phyloP scores from a whole-genome alignment of 345 rosid genomes.

The Microcos paniculata region DNA sequence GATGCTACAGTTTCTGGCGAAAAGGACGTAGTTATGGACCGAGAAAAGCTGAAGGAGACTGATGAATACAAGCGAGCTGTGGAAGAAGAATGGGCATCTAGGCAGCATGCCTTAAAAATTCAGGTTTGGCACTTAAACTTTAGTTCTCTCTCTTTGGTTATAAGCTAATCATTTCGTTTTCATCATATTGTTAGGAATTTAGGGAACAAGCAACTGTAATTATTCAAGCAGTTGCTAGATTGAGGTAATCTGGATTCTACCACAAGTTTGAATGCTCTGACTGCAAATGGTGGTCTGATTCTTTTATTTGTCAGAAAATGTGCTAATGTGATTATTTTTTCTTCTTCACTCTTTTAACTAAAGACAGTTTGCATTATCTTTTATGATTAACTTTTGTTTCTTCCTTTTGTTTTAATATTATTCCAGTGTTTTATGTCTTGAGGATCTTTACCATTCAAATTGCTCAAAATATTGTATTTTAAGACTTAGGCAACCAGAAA shows the following conservation, averaged over 20 bases:
- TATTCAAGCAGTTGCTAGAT: not conserved
- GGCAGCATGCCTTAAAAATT: constrained; percentile 62
- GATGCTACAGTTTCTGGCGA: constrained; percentile 18
- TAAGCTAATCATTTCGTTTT: not conserved
- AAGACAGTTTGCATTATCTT: not conserved
- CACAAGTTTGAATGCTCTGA: not conserved
- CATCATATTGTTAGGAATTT: not conserved
- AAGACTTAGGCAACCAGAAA: too few relatives aligned
- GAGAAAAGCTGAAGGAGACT: constrained; percentile 84
- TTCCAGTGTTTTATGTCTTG: too few relatives aligned
- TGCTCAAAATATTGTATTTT: too few relatives aligned
- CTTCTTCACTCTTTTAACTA: not conserved
- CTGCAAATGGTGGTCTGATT: not conserved
- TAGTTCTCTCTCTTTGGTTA: not conserved
- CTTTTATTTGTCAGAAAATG: not conserved
- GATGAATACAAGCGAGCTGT: constrained; percentile 75
- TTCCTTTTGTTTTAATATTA: too few relatives aligned
- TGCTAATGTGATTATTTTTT: not conserved
- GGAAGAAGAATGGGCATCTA: constrained; percentile 86
- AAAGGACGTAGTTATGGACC: constrained; percentile 50
- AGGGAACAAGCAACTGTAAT: not conserved
- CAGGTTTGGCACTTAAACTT: constrained; percentile 48
- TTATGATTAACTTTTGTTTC: too few relatives aligned
- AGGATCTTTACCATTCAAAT: too few relatives aligned
- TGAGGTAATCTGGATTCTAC: not conserved